Percentiles rank a stretch among this genome's conserved stretches.
phyloP scores from a whole-genome alignment of 2,329 filamentous ascomycete species.

The Sclerotinia trifoliorum region DNA sequence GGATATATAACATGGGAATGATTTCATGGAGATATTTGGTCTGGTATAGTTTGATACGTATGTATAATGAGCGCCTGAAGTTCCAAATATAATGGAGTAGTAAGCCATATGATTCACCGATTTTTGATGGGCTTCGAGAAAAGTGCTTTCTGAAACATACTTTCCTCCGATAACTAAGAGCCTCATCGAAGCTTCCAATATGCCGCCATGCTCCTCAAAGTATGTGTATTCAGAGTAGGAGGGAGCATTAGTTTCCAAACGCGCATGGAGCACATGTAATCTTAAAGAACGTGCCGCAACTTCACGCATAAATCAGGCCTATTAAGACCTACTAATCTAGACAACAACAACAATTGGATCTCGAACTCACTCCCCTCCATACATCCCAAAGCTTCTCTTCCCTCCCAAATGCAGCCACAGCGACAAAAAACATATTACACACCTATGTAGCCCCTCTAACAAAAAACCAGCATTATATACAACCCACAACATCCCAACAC shows the following conservation, averaged over 20 bases:
- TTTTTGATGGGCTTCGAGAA: background rate
- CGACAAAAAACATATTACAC: too few relatives aligned
- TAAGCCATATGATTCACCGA: background rate
- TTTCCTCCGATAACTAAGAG: background rate
- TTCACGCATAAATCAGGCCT: background rate
- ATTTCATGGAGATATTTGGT: background rate
- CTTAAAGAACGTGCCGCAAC: background rate
- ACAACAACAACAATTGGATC: too few relatives aligned
- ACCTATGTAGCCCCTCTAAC: too few relatives aligned
- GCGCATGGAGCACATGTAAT: background rate
- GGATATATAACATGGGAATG: background rate
- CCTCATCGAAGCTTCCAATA: background rate
- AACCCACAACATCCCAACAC: too few relatives aligned
- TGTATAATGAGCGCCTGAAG: background rate
- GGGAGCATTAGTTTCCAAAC: background rate
- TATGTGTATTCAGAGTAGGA: too few relatives aligned
- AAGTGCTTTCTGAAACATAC: too few relatives aligned
- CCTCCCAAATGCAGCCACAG: too few relatives aligned
- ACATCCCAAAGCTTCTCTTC: too few relatives aligned
- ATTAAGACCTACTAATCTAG: too few relatives aligned
- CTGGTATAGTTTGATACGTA: background rate
- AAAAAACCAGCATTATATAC: too few relatives aligned
- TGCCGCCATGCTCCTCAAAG: background rate
- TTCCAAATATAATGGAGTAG: background rate
- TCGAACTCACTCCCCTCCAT: too few relatives aligned